Base-by-base conservation (phyloP, 2,329 filamentous ascomycete species). In the Fusarium pseudonygamai region DNA sequence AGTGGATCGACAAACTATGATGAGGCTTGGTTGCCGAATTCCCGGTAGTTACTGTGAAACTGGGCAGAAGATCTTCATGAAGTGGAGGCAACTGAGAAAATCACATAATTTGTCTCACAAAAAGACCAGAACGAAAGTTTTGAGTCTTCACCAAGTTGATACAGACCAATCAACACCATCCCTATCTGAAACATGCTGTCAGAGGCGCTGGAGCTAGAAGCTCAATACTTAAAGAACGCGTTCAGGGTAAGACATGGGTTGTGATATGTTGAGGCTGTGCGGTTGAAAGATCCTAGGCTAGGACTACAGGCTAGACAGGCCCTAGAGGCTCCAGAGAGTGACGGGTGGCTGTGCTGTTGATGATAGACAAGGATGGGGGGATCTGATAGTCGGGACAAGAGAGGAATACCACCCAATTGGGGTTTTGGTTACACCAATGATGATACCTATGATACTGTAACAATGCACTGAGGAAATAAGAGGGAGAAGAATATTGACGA, bases 341-440 rank as follows among this genome's bases (percentile, higher is more conserved):
- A 45, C 52, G 50, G 53, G 71, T 73, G 71, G 67, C 71, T 68
- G 71, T 69, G 71, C 49, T 26, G 46, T 47, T 73, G 40, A 58
- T 60, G 52, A 70, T 50, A 46, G 66, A 56, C 61, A 60, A 57
- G 70, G 64, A 43, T 42, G 53, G 26, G 52, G 34, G 52, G 28
- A 53, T 64, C 28, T 34, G 40, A 57, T 60, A 24, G 50, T 46
- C 30, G 34, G 52, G 43, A 59, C 24, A 30, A 37, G 60, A 47
- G 26, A 52, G 34, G 55, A 47, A 47, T 45, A 28, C 16, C 32
- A 52, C 50, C 64, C 36, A 57, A 53, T 57, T 57, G 22, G 34
- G 40, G 36, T 9, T 45, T n/a, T 24, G 36, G 45, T 53, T 64
- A 50, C 64, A 52, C 22, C 34, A 30, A 30, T 52, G 62, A 50